A percentile compares a stretch with the other conserved stretches of the same genome.
Conservation (phyloP, 2,329 filamentous ascomycete species). For the Hymenoscyphus repandus region DNA sequence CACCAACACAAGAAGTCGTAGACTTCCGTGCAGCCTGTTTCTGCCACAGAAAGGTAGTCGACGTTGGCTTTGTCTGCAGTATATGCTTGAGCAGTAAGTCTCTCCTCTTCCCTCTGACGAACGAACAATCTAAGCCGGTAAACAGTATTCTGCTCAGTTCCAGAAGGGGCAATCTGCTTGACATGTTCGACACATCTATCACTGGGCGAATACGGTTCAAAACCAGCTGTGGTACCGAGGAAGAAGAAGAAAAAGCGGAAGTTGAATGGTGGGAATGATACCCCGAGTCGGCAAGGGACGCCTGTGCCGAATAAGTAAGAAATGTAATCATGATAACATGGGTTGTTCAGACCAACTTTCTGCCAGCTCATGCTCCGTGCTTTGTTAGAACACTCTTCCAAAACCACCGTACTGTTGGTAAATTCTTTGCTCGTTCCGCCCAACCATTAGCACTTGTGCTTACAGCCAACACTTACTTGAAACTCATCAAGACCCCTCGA, state of each 20-base stretch:
- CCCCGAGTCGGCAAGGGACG: constrained; percentile 55
- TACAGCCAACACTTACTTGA: no score
- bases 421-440: no score
- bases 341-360: neutral
- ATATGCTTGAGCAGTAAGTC: constrained; percentile 81
- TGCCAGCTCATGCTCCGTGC: no score
- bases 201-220: constrained; percentile 70
- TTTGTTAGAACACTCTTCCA: no score
- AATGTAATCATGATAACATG: neutral
- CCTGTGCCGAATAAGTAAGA: constrained; percentile 40
- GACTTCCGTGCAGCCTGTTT: constrained; percentile 99
- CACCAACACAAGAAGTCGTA: constrained; percentile 77
- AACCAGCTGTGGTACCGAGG: constrained; percentile 67
- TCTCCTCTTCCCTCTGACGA: neutral
- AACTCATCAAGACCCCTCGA: no score
- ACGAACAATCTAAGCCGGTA: neutral
- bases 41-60: constrained; percentile 86
- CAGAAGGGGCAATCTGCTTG: constrained; percentile 63
- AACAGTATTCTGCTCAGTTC: constrained; percentile 66
- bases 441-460: no score
- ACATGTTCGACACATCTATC: constrained; percentile 77
- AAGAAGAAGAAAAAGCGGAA: constrained; percentile 76
- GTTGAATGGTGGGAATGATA: constrained; percentile 48
- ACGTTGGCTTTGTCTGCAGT: constrained; percentile 91
- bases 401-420: no score